Percentiles rank a stretch among this genome's conserved stretches.
Evolutionary conservation across 2,329 filamentous ascomycete genomes (phyloP).

Genomic region (Monosporascus ibericus): DNA sequence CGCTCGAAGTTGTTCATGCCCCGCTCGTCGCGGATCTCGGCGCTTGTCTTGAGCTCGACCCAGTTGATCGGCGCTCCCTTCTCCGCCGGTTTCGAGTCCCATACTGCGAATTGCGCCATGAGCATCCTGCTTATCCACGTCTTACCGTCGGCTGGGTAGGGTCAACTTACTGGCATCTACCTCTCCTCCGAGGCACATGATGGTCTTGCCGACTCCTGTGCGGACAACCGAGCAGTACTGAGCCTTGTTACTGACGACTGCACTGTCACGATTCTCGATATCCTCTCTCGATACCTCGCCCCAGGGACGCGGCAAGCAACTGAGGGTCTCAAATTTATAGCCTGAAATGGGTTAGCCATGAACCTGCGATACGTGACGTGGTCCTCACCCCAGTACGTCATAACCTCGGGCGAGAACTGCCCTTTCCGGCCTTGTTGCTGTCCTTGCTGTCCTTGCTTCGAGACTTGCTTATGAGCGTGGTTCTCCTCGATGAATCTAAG

Average conservation of each 20-base stretch:
- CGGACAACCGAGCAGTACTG: conserved; percentile 95
- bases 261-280: conserved; percentile 69
- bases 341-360: conserved; percentile 42
- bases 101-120: conserved; percentile 45
- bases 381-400: conserved; percentile 80
- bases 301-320: conserved; percentile 70
- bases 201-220: conserved; percentile 73
- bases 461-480: conserved; percentile 62
- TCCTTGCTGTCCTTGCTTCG: conserved; percentile 52
- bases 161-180: conserved; percentile 72
- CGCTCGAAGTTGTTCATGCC: conserved; percentile 75
- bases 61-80: conserved; percentile 71
- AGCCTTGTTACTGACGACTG: conserved; percentile 77
- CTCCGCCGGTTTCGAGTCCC: conserved; percentile 70
- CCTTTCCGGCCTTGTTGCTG: conserved; percentile 39
- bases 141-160: background rate
- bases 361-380: background rate
- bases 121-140: no score
- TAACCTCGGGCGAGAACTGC: conserved; percentile 63
- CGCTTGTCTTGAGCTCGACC: conserved; percentile 92
- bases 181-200: conserved; percentile 81
- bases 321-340: conserved; percentile 93
- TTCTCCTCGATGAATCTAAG: conserved; percentile 88
- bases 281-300: conserved; percentile 63
- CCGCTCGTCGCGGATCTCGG: conserved; percentile 59